Percentiles rank a stretch among this genome's conserved stretches.
phyloP scores from a whole-genome alignment of 768 basidiomycete species.

The Auricularia auricula-judae region DNA sequence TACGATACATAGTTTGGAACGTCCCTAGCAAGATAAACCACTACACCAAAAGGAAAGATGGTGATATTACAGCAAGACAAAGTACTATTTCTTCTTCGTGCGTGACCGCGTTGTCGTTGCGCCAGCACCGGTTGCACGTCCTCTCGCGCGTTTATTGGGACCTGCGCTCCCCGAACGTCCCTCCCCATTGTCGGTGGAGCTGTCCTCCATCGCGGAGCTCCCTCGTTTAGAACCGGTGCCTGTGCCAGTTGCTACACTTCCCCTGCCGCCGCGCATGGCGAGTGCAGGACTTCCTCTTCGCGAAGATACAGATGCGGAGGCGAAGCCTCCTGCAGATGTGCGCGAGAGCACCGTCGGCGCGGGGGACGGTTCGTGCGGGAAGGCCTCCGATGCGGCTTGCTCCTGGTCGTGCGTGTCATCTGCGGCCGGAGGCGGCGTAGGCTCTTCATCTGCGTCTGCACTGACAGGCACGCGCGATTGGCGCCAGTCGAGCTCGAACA shows the following conservation, averaged over 20 bases:
- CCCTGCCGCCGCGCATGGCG: neutral
- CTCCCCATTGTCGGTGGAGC: too few relatives aligned
- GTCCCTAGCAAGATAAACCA: too few relatives aligned
- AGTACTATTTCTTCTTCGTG: too few relatives aligned
- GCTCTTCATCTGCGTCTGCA: constrained; percentile 20
- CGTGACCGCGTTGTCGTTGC: too few relatives aligned
- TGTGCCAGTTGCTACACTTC: neutral
- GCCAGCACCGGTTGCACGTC: too few relatives aligned
- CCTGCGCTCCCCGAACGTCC: too few relatives aligned
- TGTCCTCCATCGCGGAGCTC: too few relatives aligned
- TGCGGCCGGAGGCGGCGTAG: constrained; percentile 17
- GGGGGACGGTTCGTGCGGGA: constrained; percentile 21
- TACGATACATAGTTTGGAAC: too few relatives aligned
- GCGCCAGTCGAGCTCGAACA: constrained; percentile 69
- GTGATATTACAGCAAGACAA: too few relatives aligned
- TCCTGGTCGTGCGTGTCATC: neutral
- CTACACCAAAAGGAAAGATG: too few relatives aligned
- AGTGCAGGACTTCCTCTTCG: neutral
- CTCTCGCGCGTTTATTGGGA: too few relatives aligned
- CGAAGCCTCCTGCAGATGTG: constrained; percentile 19
- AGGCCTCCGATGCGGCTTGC: neutral
- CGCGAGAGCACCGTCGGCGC: constrained; percentile 40
- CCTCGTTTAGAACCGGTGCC: too few relatives aligned
- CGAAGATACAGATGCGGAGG: constrained; percentile 8
- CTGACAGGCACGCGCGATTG: constrained; percentile 41